Percentiles rank a stretch among this genome's conserved stretches.
phyloP scores from a whole-genome alignment of 139 green algal genomes.

The Zygnema cylindricum region DNA sequence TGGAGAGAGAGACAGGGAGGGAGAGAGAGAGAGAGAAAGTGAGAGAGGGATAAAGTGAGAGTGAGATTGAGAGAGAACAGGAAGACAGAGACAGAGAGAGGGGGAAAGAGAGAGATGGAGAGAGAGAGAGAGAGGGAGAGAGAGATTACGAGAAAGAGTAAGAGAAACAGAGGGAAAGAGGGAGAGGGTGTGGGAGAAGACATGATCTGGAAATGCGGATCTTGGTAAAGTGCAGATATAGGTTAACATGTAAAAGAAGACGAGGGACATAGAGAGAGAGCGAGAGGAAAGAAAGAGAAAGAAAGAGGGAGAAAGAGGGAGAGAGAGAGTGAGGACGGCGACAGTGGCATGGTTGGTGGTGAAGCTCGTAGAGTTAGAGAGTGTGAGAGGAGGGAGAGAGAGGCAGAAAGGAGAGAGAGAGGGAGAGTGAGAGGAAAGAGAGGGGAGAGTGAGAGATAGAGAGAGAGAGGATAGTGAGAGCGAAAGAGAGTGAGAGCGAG shows the following conservation, averaged over 20 bases:
- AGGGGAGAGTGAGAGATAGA: slow-evolving; percentile 4
- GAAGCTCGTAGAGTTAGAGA: not conserved
- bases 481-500: not conserved
- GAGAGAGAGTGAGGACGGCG: not conserved
- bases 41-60: not conserved
- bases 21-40: not conserved
- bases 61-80: not conserved
- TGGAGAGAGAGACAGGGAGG: slow-evolving; percentile 3
- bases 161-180: slow-evolving; percentile 2
- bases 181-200: not conserved
- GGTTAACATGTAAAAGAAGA: too few relatives aligned
- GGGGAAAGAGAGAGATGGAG: slow-evolving; percentile 3
- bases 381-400: slow-evolving; percentile 12
- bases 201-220: too few relatives aligned
- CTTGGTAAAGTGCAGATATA: too few relatives aligned
- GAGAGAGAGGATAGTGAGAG: slow-evolving; percentile 25
- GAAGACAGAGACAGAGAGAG: not conserved
- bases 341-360: not conserved
- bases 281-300: not conserved
- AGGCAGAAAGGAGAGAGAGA: slow-evolving; percentile 2
- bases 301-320: slow-evolving; percentile 3
- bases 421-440: slow-evolving; percentile 7
- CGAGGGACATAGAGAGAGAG: slow-evolving; percentile 5
- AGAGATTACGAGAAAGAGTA: not conserved
- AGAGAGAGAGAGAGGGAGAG: not conserved